These are phyloP conservation scores for Sporothrix pseudoabietina DNA, from an alignment of 2,329 filamentous ascomycete species.

Conservation along the genomic window DNA sequence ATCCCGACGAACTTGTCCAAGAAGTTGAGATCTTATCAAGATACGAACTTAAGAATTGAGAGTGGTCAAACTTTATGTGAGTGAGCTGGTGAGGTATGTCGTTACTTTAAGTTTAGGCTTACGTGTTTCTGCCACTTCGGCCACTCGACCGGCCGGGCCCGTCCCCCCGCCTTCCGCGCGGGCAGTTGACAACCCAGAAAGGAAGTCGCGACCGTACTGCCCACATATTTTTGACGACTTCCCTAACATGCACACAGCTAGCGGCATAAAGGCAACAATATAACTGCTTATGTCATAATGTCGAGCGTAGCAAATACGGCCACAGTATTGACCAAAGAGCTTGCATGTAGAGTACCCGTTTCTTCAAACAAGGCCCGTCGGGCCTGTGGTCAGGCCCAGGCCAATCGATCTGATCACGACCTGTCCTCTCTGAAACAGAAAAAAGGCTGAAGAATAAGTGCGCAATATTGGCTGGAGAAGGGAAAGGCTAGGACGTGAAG, in stretches of 20 bases:
- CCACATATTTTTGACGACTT: not conserved
- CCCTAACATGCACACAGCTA: not conserved
- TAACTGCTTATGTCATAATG: not conserved
- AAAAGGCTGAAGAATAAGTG: not conserved
- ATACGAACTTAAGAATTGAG: no score
- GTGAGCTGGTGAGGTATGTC: no score
- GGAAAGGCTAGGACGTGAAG: not conserved
- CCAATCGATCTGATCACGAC: not conserved
- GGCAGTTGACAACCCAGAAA: not conserved
- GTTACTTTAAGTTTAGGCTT: no score
- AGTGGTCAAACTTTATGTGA: no score
- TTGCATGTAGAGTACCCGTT: not conserved
- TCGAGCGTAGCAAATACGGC: not conserved
- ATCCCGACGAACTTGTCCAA: not conserved
- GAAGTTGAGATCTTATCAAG: no score
- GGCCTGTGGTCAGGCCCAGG: not conserved
- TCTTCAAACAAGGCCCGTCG: not conserved
- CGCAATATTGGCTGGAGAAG: not conserved
- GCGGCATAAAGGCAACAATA: not conserved
- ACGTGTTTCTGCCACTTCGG: not conserved
- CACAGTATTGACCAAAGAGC: not conserved
- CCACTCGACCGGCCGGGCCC: no score
- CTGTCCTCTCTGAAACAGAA: not conserved
- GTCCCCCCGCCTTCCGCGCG: not conserved
- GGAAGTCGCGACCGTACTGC: not conserved